Evolutionary conservation across 768 basidiomycete genomes (phyloP).

Genomic region (Pholiota conissans): DNA sequence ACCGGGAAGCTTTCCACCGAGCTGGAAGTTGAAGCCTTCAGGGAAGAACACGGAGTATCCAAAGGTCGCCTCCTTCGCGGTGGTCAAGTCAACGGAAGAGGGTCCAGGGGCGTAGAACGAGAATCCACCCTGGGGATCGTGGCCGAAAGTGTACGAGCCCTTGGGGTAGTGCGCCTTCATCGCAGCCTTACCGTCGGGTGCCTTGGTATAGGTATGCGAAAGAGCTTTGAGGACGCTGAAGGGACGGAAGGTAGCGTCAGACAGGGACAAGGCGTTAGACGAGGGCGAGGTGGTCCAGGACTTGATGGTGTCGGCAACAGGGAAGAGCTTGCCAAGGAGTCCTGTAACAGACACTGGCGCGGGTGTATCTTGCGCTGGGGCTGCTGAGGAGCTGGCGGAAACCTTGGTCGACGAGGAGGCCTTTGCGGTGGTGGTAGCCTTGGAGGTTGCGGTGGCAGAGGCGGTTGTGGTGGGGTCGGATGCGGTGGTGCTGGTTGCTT

Average conservation of each 20-base stretch:
- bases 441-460: not conserved
- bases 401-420: conserved; percentile 5
- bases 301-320: conserved; percentile 29
- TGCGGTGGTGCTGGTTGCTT: not conserved
- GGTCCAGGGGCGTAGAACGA: conserved; percentile 74
- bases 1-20: conserved; percentile 75
- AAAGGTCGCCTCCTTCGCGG: conserved; percentile 67
- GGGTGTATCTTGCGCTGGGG: conserved; percentile 9
- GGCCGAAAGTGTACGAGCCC: conserved; percentile 55
- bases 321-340: conserved; percentile 38
- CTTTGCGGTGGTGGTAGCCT: conserved; percentile 12
- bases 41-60: conserved; percentile 63
- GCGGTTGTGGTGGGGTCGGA: not conserved
- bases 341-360: conserved; percentile 11
- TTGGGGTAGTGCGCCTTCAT: conserved; percentile 56
- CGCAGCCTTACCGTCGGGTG: conserved; percentile 50
- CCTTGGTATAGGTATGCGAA: conserved; percentile 39
- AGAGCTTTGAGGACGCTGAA: conserved; percentile 35
- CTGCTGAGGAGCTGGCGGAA: not conserved
- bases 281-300: conserved; percentile 50
- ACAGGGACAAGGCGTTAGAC: conserved; percentile 35
- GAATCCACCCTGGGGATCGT: conserved; percentile 54
- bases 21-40: conserved; percentile 61
- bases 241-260: conserved; percentile 46
- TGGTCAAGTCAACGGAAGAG: conserved; percentile 47